Evolutionary conservation across 2,329 filamentous ascomycete genomes (phyloP).

Genomic region (Aspergillus sp.): DNA sequence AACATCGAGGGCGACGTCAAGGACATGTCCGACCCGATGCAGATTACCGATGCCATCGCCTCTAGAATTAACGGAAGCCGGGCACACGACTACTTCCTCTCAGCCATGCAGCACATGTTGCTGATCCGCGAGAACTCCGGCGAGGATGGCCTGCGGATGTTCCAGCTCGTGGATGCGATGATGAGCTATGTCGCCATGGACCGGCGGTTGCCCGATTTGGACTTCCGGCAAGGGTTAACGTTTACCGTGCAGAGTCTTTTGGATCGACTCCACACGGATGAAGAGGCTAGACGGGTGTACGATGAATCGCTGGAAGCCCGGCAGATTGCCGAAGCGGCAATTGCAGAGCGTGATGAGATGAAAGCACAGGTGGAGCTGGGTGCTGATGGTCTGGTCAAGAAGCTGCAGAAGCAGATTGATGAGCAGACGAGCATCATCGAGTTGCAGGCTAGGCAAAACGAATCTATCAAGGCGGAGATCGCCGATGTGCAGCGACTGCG

Average conservation of each 20-base stretch:
- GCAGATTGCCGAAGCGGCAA: conserved; percentile 89
- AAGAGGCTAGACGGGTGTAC: conserved; percentile 81
- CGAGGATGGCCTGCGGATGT: conserved; percentile 89
- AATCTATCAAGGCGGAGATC: conserved; percentile 81
- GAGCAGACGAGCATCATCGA: conserved; percentile 89
- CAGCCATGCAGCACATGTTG: conserved; percentile 88
- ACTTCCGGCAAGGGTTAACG: conserved; percentile 93
- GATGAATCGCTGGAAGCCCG: conserved; percentile 87
- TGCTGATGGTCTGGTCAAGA: conserved; percentile 86
- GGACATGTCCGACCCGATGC: conserved; percentile 84
- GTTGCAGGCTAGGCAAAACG: conserved; percentile 76
- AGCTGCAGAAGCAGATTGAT: conserved; percentile 87
- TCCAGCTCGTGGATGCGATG: conserved; percentile 98
- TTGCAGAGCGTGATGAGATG: conserved; percentile 95
- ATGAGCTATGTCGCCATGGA: conserved; percentile 99
- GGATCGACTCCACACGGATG: conserved; percentile 94
- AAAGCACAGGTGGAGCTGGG: conserved; percentile 79
- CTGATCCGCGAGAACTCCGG: conserved; percentile 86
- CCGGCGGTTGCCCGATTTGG: conserved; percentile 87
- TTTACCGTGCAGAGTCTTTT: conserved; percentile 94
- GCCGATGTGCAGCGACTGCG: conserved; percentile 78
- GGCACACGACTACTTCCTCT: conserved; percentile 92
- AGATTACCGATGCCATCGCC: conserved; percentile 92
- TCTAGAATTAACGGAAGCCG: conserved; percentile 73
- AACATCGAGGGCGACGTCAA: conserved; percentile 77